Conservation (phyloP, 495 filamentous ascomycete genomes). For the Tuber borchii region DNA sequence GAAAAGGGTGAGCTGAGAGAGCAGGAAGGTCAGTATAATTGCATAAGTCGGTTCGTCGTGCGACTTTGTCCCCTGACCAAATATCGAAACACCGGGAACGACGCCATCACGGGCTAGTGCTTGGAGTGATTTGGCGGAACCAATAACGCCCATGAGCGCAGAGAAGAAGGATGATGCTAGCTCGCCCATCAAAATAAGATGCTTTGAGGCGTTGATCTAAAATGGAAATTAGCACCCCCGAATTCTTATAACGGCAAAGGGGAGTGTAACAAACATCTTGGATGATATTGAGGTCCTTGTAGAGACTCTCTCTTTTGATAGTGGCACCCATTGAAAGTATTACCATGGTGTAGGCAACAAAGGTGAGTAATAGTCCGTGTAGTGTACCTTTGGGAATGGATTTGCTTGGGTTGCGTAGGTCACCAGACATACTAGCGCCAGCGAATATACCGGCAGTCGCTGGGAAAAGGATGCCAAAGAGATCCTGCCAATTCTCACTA, state of each 20-base stretch:
- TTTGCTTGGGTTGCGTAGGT: slow-evolving; percentile 74
- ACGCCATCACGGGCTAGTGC: slow-evolving; percentile 75
- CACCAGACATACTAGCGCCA: slow-evolving; percentile 87
- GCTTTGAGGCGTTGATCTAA: slow-evolving; percentile 63
- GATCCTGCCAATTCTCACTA: slow-evolving; percentile 68
- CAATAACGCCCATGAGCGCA: slow-evolving; percentile 78
- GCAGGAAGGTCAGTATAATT: slow-evolving; percentile 67
- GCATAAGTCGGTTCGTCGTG: slow-evolving; percentile 72
- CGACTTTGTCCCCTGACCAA: slow-evolving; percentile 67
- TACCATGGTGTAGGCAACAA: slow-evolving; percentile 67
- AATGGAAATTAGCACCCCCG: background rate
- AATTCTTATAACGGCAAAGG: background rate
- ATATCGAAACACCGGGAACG: slow-evolving; percentile 66
- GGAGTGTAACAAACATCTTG: slow-evolving; percentile 52
- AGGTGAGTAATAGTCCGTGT: slow-evolving; percentile 66
- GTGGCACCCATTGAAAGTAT: slow-evolving; percentile 75
- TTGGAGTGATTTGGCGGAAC: slow-evolving; percentile 79
- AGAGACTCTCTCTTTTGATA: slow-evolving; percentile 65
- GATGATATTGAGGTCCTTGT: slow-evolving; percentile 70
- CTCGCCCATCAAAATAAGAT: slow-evolving; percentile 71
- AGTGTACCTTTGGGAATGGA: slow-evolving; percentile 77
- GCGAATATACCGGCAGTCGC: slow-evolving; percentile 64
- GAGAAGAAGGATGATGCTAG: slow-evolving; percentile 80
- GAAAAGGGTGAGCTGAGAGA: slow-evolving; percentile 74
- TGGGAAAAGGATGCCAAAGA: slow-evolving; percentile 83